phyloP scores from a whole-genome alignment of 768 basidiomycete species.

The Phlebiopsis flavidoalba region DNA sequence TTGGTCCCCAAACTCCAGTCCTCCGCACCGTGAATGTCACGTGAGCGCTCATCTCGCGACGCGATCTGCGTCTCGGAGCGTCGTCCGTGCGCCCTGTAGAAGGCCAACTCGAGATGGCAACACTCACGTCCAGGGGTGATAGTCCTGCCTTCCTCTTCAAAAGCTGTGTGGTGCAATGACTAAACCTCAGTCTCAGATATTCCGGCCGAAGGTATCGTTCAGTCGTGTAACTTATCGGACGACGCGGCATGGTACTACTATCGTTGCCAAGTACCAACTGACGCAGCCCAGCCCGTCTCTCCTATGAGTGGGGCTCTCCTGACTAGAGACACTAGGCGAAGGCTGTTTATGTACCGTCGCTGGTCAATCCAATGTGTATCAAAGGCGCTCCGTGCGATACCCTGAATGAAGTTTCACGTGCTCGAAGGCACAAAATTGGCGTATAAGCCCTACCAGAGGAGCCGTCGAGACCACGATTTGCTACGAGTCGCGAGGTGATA shows the following conservation, averaged over 20 bases:
- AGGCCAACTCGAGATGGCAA: too few species aligned
- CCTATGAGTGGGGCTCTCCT: constrained; percentile 9
- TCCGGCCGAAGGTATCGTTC: constrained; percentile 10
- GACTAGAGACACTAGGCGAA: not conserved
- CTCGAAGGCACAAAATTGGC: constrained; percentile 30
- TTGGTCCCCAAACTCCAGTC: not conserved
- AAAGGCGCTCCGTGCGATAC: constrained; percentile 33
- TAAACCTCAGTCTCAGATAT: constrained; percentile 20
- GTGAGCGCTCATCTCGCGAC: not conserved
- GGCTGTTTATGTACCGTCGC: constrained; percentile 40
- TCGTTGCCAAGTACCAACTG: constrained; percentile 17
- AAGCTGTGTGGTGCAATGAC: constrained; percentile 3
- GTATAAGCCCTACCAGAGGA: constrained; percentile 28
- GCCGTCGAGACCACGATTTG: constrained; percentile 24
- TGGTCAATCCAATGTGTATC: constrained; percentile 50
- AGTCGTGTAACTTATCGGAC: constrained; percentile 19
- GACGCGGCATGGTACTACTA: constrained; percentile 22
- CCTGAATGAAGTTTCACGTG: constrained; percentile 42
- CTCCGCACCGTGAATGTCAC: not conserved
- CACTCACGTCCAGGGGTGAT: not conserved
- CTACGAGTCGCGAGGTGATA: constrained; percentile 39
- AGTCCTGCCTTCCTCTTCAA: not conserved
- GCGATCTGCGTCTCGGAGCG: not conserved
- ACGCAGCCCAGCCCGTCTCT: constrained; percentile 11
- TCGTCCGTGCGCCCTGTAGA: not conserved